Conservation (phyloP, 2,329 filamentous ascomycete genomes). For the Aspergillus latus region DNA sequence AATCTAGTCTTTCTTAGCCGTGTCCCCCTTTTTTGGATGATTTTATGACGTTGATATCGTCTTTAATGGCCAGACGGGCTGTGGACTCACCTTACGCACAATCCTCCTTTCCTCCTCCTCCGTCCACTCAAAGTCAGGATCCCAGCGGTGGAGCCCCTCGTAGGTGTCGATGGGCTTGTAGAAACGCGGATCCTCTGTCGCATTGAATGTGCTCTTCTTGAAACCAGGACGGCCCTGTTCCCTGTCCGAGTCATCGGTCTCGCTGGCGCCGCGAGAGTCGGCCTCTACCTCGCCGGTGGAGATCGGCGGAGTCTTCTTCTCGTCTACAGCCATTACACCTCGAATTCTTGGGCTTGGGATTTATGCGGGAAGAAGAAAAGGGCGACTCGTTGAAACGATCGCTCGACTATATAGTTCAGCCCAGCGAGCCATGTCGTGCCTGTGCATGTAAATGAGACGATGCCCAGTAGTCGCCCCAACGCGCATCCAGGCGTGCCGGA, state of each 20-base stretch:
- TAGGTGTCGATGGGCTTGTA: no score
- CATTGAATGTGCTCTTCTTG: conserved; percentile 31
- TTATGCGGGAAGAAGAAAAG: no score
- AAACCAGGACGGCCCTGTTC: neutral
- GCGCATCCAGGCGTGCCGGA: neutral
- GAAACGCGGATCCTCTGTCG: conserved; percentile 17
- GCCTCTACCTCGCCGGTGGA: neutral
- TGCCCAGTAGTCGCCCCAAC: neutral
- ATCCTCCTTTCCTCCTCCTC: no score
- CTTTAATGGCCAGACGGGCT: no score
- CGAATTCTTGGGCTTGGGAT: neutral
- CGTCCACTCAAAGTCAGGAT: no score
- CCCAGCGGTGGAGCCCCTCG: no score
- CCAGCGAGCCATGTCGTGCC: neutral
- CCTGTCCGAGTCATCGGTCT: neutral
- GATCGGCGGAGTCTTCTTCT: neutral
- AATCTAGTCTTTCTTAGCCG: no score
- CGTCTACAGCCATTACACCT: neutral
- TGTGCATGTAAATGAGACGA: neutral
- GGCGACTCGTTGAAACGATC: neutral
- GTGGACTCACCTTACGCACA: no score
- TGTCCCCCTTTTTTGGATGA: no score
- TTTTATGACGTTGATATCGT: no score
- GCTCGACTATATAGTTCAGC: neutral
- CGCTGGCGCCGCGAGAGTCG: neutral